Base-by-base conservation (phyloP, 169 alveolate species). In the Eimeria falciformis region DNA sequence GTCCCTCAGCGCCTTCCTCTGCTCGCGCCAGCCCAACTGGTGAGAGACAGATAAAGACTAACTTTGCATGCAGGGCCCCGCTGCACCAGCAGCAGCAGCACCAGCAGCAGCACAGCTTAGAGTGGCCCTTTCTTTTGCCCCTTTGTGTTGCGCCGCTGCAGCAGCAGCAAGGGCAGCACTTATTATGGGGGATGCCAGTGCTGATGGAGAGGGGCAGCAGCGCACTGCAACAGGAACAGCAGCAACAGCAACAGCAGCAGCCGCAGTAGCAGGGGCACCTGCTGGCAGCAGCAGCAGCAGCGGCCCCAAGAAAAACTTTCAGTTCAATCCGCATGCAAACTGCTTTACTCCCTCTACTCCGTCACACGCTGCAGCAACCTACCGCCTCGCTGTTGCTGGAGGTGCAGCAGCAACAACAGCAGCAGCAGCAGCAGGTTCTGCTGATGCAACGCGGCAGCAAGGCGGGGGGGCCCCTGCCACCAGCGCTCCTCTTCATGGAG, bases 291-390 rank as follows among this genome's bases (percentile, higher is more conserved):
- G 62, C 62, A 50, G 62, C 62, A 14, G 62, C 62, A 50, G 62
- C 62, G 62, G 62, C 62, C n/a, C 14, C 62, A 79, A 79, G 73
- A 79, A 79, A 29, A 23, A 53, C 47, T 86, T 86, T 58, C 78
- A 69, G 84, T 86, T 86, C 85, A 86, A 86, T 29, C 92, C 92
- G 40, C 78, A 86, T 75, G 92, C 92, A 46, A 86, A 69, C 75
- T 58, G 83, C 66, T 86, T 86, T 50, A 86, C 92, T 25, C 92
- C 92, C 45, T 46, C 89, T 9, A 79, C 89, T 18, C 75, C 89
- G 27, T 79, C 75, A 17, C 73, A 7, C 62, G 14, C 62, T 7
- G 58, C 58, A 50, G 58, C 58, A 50, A 14, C 21, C 21, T 50
- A 50, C 58, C 7, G 58, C 7, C 14, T 50, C 14, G 58, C 58